Percentiles rank a stretch among this genome's conserved stretches.
Evolutionary conservation across 768 basidiomycete genomes (phyloP).

Genomic region (Amanita phalloides): DNA sequence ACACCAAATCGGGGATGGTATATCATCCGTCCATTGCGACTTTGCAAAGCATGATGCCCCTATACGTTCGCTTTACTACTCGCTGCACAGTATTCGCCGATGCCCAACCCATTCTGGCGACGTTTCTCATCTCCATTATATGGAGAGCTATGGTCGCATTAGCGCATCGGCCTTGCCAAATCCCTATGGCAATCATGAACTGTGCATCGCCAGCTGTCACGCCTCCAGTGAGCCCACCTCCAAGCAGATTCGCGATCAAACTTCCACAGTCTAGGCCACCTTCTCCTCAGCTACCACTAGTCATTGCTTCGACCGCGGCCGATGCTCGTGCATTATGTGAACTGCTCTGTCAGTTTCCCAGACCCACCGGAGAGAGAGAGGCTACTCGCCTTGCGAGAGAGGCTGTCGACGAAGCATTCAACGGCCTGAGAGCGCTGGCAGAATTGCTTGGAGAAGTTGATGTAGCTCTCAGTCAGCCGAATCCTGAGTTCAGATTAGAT

Average conservation of each 20-base stretch:
- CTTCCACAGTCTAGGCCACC: constrained; percentile 59
- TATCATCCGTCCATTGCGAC: constrained; percentile 52
- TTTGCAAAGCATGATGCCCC: constrained; percentile 48
- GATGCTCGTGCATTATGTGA: constrained; percentile 59
- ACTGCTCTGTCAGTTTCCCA: constrained; percentile 48
- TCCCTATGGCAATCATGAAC: constrained; percentile 29
- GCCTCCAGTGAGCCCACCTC: constrained; percentile 46
- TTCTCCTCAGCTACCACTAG: constrained; percentile 34
- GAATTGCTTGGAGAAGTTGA: constrained; percentile 42
- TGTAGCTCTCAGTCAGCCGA: constrained; percentile 12
- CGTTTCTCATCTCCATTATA: constrained; percentile 59
- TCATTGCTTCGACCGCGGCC: constrained; percentile 32
- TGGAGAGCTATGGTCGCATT: constrained; percentile 71
- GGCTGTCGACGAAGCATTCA: constrained; percentile 73
- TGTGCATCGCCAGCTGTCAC: constrained; percentile 29
- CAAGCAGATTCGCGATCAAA: constrained; percentile 55
- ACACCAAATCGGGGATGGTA: constrained; percentile 19
- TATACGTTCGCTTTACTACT: constrained; percentile 46
- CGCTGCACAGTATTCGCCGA: constrained; percentile 43
- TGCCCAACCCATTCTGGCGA: constrained; percentile 54
- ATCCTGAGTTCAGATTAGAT: constrained; percentile 30
- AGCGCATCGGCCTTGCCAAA: constrained; percentile 42
- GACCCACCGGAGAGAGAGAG: constrained; percentile 40
- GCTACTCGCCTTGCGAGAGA: constrained; percentile 54
- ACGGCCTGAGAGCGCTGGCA: constrained; percentile 46